These are phyloP conservation scores for Huntiella abstrusa DNA, from an alignment of 2,329 filamentous ascomycete genomes.

Conservation along the genomic window DNA sequence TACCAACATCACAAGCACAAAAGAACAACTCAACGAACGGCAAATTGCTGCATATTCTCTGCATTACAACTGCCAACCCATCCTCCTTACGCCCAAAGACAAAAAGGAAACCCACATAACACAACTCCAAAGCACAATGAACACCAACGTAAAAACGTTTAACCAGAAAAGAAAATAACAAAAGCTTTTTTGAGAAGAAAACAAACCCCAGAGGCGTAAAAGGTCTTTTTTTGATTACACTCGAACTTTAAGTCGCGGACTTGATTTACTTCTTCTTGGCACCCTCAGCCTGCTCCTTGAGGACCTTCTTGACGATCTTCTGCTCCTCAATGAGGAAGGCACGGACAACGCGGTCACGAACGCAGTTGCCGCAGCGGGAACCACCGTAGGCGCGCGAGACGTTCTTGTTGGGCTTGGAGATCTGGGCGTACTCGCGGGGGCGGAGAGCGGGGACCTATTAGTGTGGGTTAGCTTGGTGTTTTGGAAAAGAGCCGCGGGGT, in stretches of 20 bases:
- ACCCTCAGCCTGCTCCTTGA: constrained; percentile 85
- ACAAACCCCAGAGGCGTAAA: constrained; percentile 7
- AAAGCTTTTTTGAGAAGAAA: constrained; percentile 12
- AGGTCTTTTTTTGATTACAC: constrained; percentile 9
- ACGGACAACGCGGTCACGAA: constrained; percentile 92
- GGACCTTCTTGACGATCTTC: constrained; percentile 99
- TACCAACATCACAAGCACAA: no score
- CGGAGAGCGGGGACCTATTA: constrained; percentile 79
- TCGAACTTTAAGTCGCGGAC: constrained; percentile 13
- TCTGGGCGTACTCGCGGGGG: constrained; percentile 89
- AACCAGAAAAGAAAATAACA: neutral
- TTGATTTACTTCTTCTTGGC: constrained; percentile 51
- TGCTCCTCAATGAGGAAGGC: constrained; percentile 99
- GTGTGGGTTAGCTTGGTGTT: neutral
- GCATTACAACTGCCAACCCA: no score
- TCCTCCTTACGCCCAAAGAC: no score
- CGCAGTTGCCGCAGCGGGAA: constrained; percentile 95
- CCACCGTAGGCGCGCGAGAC: constrained; percentile 97
- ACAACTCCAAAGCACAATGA: constrained; percentile 2
- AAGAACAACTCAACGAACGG: no score
- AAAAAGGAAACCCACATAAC: no score
- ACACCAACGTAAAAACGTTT: neutral
- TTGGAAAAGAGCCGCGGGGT: neutral
- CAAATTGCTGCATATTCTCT: no score
- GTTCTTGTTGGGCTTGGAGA: constrained; percentile 98